Conservation (phyloP, 805 yeast genomes). For the Ogataea wickerhamii region DNA sequence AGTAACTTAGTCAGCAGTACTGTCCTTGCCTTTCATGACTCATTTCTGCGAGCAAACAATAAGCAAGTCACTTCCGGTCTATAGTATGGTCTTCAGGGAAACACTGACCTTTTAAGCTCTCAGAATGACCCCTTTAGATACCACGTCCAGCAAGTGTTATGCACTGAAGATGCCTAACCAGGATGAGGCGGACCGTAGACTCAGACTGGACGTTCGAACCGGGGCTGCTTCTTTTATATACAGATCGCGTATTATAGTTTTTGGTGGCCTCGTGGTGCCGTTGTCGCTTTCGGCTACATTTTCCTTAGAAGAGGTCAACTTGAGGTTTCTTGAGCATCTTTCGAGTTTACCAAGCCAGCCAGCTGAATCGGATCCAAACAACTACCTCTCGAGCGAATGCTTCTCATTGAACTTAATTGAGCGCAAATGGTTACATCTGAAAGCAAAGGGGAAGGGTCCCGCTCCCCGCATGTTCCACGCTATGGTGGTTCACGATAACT, state of each 20-base stretch:
- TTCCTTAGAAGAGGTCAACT: constrained; percentile 37
- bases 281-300: constrained; percentile 40
- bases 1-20: no score
- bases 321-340: constrained; percentile 30
- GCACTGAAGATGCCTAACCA: constrained; percentile 50
- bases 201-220: constrained; percentile 57
- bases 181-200: constrained; percentile 48
- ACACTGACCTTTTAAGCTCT: no score
- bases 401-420: constrained; percentile 59
- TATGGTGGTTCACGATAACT: constrained; percentile 45
- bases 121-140: constrained; percentile 58
- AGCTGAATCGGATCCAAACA: constrained; percentile 18
- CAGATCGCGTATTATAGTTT: constrained; percentile 58
- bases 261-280: constrained; percentile 67
- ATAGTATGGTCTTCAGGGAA: no score
- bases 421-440: constrained; percentile 48
- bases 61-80: no score
- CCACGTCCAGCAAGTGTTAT: constrained; percentile 62
- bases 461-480: constrained; percentile 58
- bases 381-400: constrained; percentile 58
- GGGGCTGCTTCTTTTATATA: constrained; percentile 61
- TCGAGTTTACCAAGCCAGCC: constrained; percentile 1
- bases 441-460: constrained; percentile 36
- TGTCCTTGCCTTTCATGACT: no score
- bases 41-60: no score